Conservation (phyloP, 129 eudicot genomes). For the Apium graveolens region DNA sequence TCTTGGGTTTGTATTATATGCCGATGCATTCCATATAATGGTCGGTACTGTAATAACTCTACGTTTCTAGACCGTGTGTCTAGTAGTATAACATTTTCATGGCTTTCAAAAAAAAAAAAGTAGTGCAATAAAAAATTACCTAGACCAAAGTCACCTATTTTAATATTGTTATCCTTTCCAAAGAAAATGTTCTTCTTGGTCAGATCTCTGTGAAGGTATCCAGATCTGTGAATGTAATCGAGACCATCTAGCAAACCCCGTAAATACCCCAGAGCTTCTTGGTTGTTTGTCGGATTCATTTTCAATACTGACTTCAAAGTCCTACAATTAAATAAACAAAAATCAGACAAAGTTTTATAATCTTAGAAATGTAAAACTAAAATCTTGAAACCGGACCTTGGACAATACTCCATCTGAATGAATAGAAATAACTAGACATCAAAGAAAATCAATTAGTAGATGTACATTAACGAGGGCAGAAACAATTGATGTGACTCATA, state of each 20-base stretch:
- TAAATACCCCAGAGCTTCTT: background rate
- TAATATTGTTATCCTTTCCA: background rate
- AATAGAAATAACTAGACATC: background rate
- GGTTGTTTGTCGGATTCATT: background rate
- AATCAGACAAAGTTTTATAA: too few species aligned
- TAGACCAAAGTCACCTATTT: background rate
- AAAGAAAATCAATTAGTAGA: background rate
- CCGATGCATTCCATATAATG: too few species aligned
- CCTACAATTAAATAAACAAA: background rate
- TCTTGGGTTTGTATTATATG: too few species aligned
- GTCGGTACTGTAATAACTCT: too few species aligned
- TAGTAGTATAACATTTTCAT: too few species aligned
- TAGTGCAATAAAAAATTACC: background rate
- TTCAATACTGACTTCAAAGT: background rate
- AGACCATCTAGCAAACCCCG: background rate
- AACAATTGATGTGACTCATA: too few species aligned
- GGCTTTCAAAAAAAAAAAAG: too few species aligned
- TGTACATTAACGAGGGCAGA: background rate
- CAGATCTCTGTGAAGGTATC: background rate
- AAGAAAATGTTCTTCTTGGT: background rate
- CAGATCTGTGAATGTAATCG: background rate
- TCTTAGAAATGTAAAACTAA: too few species aligned
- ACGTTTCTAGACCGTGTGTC: too few species aligned
- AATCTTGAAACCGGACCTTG: background rate
- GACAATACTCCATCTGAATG: background rate